Evolutionary conservation across 192 early-diverging fungal species (phyloP).

Genomic region (Dimargaris cristalligena): DNA sequence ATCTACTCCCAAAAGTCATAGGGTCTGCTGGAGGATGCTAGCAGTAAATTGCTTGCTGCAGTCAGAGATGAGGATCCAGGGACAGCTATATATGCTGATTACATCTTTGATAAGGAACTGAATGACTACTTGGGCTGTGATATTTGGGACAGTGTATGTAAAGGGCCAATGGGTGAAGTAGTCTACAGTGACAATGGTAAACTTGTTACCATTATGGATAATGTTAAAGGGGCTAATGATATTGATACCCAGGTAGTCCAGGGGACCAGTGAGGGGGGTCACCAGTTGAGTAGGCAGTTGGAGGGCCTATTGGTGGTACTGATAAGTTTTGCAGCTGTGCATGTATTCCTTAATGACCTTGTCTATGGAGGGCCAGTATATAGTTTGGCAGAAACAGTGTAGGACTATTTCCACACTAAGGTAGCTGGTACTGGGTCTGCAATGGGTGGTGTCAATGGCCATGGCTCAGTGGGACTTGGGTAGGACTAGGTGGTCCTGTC

Average conservation of each 20-base stretch:
- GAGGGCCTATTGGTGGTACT: not conserved
- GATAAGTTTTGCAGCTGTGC: not conserved
- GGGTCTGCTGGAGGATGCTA: not conserved
- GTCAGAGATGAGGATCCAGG: constrained; percentile 4
- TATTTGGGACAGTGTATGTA: not conserved
- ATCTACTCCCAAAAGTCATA: not conserved
- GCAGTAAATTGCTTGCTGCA: constrained; percentile 9
- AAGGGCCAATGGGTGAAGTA: constrained; percentile 13
- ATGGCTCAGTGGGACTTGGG: no score
- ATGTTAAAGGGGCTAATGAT: constrained; percentile 1
- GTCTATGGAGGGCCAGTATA: not conserved
- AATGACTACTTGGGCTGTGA: not conserved
- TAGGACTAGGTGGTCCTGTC: not conserved
- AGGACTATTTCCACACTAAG: not conserved
- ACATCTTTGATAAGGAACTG: constrained; percentile 10
- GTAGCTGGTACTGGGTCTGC: not conserved
- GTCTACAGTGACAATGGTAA: constrained; percentile 13
- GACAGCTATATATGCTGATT: constrained; percentile 9
- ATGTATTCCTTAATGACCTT: not conserved
- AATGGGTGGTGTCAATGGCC: no score
- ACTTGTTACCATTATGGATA: constrained; percentile 5
- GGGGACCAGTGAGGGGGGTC: not conserved
- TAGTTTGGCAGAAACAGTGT: not conserved
- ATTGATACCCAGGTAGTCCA: constrained; percentile 10
- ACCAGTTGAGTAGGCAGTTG: not conserved